Evolutionary conservation across 495 filamentous ascomycete genomes (phyloP).

Genomic region (Copromyces sp.): DNA sequence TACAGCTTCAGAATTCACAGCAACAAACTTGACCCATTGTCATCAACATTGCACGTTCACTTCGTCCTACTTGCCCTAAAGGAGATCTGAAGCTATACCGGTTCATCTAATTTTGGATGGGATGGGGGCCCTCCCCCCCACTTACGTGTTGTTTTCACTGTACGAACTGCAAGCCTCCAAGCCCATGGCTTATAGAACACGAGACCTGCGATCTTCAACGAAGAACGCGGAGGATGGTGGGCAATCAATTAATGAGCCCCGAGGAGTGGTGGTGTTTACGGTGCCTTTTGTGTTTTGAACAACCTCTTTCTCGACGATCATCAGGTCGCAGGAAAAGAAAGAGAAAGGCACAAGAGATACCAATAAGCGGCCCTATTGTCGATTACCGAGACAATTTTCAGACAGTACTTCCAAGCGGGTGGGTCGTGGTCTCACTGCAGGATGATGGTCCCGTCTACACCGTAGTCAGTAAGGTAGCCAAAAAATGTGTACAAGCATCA

Average conservation of each 20-base stretch:
- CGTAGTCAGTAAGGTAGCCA: background rate
- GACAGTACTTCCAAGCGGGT: background rate
- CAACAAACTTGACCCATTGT: background rate
- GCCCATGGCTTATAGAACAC: background rate
- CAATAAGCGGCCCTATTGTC: background rate
- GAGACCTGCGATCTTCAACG: background rate
- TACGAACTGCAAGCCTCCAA: background rate
- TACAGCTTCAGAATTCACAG: background rate
- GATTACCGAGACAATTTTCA: background rate
- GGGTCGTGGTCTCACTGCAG: background rate
- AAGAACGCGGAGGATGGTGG: background rate
- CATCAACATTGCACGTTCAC: background rate
- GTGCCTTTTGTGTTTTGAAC: background rate
- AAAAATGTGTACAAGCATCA: background rate
- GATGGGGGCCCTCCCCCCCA: background rate
- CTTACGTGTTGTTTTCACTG: background rate
- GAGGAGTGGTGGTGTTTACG: background rate
- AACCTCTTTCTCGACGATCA: background rate
- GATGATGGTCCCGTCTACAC: background rate
- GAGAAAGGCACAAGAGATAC: background rate
- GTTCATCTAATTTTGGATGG: background rate
- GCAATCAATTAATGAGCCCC: background rate
- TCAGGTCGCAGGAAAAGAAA: background rate
- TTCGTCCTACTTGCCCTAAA: background rate
- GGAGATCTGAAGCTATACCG: background rate